These are phyloP conservation scores for Apiotrichum sp. DNA, from an alignment of 1,284 basidiomycete species.

Conservation along the genomic window DNA sequence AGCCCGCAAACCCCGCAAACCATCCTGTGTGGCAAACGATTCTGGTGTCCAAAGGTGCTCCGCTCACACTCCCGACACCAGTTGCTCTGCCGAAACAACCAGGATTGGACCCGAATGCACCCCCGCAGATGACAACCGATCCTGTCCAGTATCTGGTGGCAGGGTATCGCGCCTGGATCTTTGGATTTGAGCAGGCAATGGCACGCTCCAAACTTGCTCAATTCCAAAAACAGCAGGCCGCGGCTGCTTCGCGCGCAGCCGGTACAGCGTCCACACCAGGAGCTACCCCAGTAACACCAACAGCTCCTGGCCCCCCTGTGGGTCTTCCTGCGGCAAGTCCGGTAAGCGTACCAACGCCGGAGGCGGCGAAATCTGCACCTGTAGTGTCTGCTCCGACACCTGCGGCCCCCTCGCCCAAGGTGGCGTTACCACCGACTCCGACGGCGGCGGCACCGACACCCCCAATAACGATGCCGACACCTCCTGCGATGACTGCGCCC, in stretches of 20 bases:
- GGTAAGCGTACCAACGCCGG: not conserved
- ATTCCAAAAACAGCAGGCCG: conserved; percentile 12
- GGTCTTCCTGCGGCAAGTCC: not conserved
- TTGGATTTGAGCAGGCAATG: conserved; percentile 39
- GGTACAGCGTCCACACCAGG: not conserved
- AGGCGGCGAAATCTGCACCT: not conserved
- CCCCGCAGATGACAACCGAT: conserved; percentile 24
- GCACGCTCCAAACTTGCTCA: conserved; percentile 13
- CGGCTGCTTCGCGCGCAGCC: not conserved
- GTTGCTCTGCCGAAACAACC: conserved; percentile 20
- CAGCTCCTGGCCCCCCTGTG: not conserved
- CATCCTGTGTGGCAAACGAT: conserved; percentile 27
- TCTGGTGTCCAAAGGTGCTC: conserved; percentile 21
- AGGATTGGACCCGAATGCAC: conserved; percentile 17
- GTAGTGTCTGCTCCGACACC: not conserved
- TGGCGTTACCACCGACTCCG: not conserved
- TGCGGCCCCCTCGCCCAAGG: not conserved
- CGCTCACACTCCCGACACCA: conserved; percentile 30
- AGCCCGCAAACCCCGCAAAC: conserved; percentile 17
- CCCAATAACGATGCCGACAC: not conserved
- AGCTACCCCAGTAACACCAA: not conserved
- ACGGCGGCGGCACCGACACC: not conserved
- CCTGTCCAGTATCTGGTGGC: conserved; percentile 32
- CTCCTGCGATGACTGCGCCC: not conserved
- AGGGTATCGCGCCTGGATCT: conserved; percentile 33